A percentile compares a stretch with the other conserved stretches of the same genome.
Conservation (phyloP, 164 flowering plant species). For the Umbellularia californica region DNA sequence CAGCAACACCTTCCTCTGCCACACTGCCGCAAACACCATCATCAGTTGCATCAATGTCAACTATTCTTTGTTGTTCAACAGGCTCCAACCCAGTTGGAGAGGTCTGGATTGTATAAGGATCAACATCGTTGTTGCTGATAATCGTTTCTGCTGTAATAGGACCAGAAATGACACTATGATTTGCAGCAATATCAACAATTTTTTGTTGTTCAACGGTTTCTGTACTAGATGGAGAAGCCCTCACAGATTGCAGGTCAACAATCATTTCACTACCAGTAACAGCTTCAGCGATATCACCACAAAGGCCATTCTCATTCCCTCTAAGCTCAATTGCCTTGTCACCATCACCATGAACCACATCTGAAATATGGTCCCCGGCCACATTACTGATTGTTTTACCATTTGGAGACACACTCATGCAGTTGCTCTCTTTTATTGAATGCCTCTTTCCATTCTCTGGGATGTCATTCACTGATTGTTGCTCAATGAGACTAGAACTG, state of each 20-base stretch:
- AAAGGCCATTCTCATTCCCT: conserved; percentile 8
- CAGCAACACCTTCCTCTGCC: conserved; percentile 13
- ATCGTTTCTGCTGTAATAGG: not conserved
- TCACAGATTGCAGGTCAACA: not conserved
- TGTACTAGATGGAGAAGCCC: not conserved
- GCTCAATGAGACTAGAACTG: conserved; percentile 5
- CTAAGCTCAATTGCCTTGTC: conserved; percentile 9
- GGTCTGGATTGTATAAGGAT: not conserved
- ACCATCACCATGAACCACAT: not conserved
- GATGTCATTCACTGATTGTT: conserved; percentile 4
- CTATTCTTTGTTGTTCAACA: not conserved
- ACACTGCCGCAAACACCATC: conserved; percentile 6
- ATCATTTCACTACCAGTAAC: not conserved
- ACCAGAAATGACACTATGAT: not conserved
- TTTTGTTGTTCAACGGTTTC: not conserved
- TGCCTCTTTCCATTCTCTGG: conserved; percentile 1
- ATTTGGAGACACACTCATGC: not conserved
- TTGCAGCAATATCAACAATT: not conserved
- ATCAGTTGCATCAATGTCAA: not conserved
- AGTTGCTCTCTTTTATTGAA: conserved; percentile 11
- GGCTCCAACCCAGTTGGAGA: not conserved
- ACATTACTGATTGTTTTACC: not conserved
- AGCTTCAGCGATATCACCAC: not conserved
- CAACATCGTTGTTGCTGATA: not conserved
- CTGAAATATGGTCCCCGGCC: not conserved